Evolutionary conservation across 306 rosid species (phyloP).

Genomic region (cucumber (Cucumis sativus)): Cucumber_9930_V3 NC_026656.2:6312501-6313000

Average conservation of each 20-base stretch:
- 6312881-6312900: conserved; percentile 18
- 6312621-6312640: not conserved
- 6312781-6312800: conserved; percentile 47
- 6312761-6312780: conserved; percentile 90
- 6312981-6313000: not conserved
- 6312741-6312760: conserved; percentile 26
- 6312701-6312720: not conserved
- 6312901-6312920: conserved; percentile 1
- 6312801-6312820: conserved; percentile 50
- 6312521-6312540: not conserved
- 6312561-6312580: not conserved
- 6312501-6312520: conserved; percentile 2
- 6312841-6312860: conserved; percentile 80
- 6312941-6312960: not conserved
- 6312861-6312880: conserved; percentile 30
- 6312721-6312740: conserved; percentile 7
- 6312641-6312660: not conserved
- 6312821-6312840: conserved; percentile 93
- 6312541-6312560: not conserved
- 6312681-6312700: not conserved
- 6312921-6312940: not conserved
- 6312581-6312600: not conserved
- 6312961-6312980: not conserved
- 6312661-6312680: not conserved
- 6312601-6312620: not conserved